Conservation (phyloP, 345 rosid species). For the Eucalyptus cloeziana region DNA sequence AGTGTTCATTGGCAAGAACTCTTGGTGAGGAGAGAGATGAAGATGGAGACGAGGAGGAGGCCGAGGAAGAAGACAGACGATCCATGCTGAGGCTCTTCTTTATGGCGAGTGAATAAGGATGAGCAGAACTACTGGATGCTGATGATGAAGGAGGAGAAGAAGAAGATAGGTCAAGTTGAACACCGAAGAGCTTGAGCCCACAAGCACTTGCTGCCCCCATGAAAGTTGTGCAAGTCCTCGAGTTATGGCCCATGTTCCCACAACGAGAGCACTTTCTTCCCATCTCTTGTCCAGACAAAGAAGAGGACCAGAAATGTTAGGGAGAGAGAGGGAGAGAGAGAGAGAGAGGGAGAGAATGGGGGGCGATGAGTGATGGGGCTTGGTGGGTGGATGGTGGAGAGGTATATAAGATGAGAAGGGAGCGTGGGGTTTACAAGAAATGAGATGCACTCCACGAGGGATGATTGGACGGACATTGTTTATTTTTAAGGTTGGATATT, state of each 20-base stretch:
- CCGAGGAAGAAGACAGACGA: slow-evolving; percentile 11
- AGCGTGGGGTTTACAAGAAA: slow-evolving; percentile 11
- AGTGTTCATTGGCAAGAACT: slow-evolving; percentile 12
- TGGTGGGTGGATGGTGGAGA: slow-evolving; percentile 13
- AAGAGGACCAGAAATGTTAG: background rate
- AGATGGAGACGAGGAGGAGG: slow-evolving; percentile 9
- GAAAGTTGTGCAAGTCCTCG: slow-evolving; percentile 35
- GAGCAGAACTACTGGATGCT: background rate
- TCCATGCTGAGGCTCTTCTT: slow-evolving; percentile 50
- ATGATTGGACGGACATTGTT: slow-evolving; percentile 39
- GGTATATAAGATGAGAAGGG: slow-evolving; percentile 12
- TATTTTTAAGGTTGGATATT: slow-evolving; percentile 3
- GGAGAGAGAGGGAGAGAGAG: background rate
- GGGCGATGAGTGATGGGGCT: background rate
- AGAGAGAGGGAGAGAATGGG: background rate
- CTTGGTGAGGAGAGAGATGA: slow-evolving; percentile 18
- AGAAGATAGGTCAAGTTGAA: slow-evolving; percentile 20
- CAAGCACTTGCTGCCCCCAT: background rate
- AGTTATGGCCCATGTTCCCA: slow-evolving; percentile 56
- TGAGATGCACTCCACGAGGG: slow-evolving; percentile 24
- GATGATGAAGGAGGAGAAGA: slow-evolving; percentile 1
- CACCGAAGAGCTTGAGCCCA: slow-evolving; percentile 39
- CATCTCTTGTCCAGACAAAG: slow-evolving; percentile 26
- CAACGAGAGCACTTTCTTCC: slow-evolving; percentile 70
- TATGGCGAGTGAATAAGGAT: background rate